Evolutionary conservation across 2,329 filamentous ascomycete species (phyloP), one percentile per base, ranked within the genome.

Genomic region (Fusarium buxicola): DNA sequence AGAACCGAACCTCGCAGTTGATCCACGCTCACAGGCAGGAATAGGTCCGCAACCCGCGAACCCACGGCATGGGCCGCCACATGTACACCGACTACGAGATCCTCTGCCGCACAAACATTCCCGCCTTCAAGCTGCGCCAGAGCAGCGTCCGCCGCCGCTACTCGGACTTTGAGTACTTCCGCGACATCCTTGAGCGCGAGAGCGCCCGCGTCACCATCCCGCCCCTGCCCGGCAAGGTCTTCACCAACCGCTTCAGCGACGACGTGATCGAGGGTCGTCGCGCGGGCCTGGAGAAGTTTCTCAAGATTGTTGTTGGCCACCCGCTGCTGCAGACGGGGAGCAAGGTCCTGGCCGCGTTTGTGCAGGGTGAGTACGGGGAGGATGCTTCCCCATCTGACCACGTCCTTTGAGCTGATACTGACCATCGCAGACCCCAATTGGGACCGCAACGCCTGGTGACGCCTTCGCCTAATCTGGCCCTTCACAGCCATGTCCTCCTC

Each of bases 81-180:
- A 97, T 97, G 93, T 98, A 98, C 83, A 99, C 95, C 51, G 95
- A 96, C 80, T 99, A 98, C 84, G 94, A 98, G 79, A 97, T 99
- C 74, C 86, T 96, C 71, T 97, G 95, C 82, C 90, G 92, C 72
- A 99, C 95, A 80, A 99, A 99, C 81, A 99, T 99, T 75, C 95
- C 95, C 56, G 94, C 95, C 71, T 99, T 99, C 86, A 98, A 98
- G 82, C 88, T 97, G 71, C 92, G 94, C 68, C 87, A 91, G 75
- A 93, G 89, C 65, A 87, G 89, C 69, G 95, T 99, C 62, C 92
- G 94, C 69, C 89, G 95, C 63, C 92, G 95, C 48, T 99, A 99
- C 83, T 95, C 91, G 55, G 95, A 99, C 78, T 99, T 99, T 77
- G 95, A 99, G 81, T 94, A 97, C 81, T 99, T 99, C 78, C 92